Evolutionary conservation across 78 protist genomes (phyloP).

Genomic region (Bodo saltans): DNA sequence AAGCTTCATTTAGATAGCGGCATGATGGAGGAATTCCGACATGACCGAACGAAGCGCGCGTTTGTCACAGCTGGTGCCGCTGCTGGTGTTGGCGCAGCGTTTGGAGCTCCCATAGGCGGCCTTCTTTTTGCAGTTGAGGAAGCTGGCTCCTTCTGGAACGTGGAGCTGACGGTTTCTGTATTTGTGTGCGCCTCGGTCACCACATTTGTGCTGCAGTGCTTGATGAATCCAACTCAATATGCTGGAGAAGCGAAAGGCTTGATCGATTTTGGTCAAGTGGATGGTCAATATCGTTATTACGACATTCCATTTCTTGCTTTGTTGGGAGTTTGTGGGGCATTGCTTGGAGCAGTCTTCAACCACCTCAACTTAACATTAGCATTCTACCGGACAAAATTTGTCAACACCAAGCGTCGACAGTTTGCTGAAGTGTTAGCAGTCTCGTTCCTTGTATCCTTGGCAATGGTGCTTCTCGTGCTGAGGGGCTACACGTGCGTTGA

Average conservation of each 20-base stretch:
- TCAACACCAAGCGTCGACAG: not conserved
- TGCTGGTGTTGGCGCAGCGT: conserved; percentile 89
- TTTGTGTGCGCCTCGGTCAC: conserved; percentile 70
- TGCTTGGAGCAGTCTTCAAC: conserved; percentile 38
- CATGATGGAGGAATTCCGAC: conserved; percentile 53
- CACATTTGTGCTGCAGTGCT: conserved; percentile 53
- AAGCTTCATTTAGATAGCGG: conserved; percentile 27
- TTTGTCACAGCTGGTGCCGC: conserved; percentile 88
- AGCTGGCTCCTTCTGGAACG: conserved; percentile 66
- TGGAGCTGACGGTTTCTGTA: conserved; percentile 74
- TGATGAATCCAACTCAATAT: conserved; percentile 19
- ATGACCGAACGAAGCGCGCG: conserved; percentile 70
- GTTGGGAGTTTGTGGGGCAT: conserved; percentile 52
- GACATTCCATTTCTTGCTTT: conserved; percentile 41
- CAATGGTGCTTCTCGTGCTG: not conserved
- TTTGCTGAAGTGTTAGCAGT: not conserved
- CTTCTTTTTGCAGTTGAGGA: conserved; percentile 84
- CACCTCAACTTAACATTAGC: not conserved
- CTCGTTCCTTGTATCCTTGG: not conserved
- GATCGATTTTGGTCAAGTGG: not conserved
- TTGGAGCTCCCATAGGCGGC: conserved; percentile 93
- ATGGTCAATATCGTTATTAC: not conserved
- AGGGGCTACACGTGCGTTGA: conserved; percentile 2
- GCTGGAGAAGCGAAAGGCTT: not conserved
- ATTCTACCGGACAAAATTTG: not conserved